Evolutionary conservation across 176 grass and related monocot genomes (phyloP), one percentile per base, ranked within the genome.

Genomic region (Paspalum notatum): DNA sequence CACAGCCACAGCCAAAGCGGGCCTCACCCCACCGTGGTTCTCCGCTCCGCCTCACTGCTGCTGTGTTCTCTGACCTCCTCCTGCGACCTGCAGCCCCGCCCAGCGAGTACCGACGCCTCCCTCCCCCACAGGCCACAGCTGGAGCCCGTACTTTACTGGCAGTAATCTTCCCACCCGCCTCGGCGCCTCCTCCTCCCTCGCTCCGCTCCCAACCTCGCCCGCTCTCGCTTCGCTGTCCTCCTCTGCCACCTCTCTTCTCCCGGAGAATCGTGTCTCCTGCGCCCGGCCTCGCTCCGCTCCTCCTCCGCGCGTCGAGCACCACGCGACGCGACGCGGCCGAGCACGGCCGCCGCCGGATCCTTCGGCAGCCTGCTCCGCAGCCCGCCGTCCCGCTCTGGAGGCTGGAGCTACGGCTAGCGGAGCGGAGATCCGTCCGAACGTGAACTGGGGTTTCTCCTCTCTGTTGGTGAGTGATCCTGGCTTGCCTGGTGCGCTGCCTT

Each of bases 81-180:
- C 25, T 52, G n/a, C n/a, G n/a, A n/a, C 76, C 61, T 40, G 47
- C 61, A 40, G 50, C 47, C 62, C 26, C 21, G 57, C 58, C 38
- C 24, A 57, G 51, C 25, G 64, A 52, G 51, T 69, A 80, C 78
- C 64, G 78, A 80, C 78, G 78, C 78, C 52, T 56, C 15, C 40
- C n/a, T n/a, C n/a, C 74, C 32, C 32, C 32, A 32, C 2, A 2
- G 32, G 1, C 32, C 78, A 80, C 78, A 68, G 78, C 65, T 80
- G 65, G 78, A 69, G 58, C 41, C 64, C 77, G 77, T 80, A 80
- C 77, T 80, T 80, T 68, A 80, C 51, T 80, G 65, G 39, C 50
- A 70, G 65, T 70, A 80, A 80, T 80, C 78, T 68, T 69, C 62
- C 78, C 78, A 26, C 62, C 78, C 78, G 66, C 64, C 78, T 70